Base-by-base conservation (phyloP, 371 early-diverging fungal genomes). In the Zopfochytrium polystomum region DNA sequence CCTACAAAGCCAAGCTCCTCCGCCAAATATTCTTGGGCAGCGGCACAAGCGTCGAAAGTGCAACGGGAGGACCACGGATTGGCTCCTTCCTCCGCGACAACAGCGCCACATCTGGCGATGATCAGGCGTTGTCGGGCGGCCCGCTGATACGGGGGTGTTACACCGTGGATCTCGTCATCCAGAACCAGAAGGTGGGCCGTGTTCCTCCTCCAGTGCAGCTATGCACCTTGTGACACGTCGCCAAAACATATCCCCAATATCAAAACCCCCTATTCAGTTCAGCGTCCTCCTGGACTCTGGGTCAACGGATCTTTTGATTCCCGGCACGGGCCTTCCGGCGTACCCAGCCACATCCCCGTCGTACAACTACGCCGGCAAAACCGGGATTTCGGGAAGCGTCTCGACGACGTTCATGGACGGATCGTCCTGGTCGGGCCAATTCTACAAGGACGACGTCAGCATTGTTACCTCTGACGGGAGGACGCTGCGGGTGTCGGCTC, bases 101-200 rank as follows among this genome's bases (percentile, higher is more conserved):
- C n/a, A n/a, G n/a, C n/a, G n/a, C n/a, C n/a, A n/a, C n/a, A n/a
- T n/a, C n/a, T n/a, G n/a, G n/a, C n/a, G n/a, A n/a, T n/a, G n/a
- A n/a, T n/a, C n/a, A n/a, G n/a, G n/a, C n/a, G n/a, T n/a, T 65
- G 33, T 13, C 48, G 4, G 65, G 65, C 0, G 65, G 65, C 0
- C 58, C 65, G 18, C 43, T 65, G 11, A 32, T 59, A 9, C 55
- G 55, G 20, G 66, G 66, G 13, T 66, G 66, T 44, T 66, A 42
- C 33, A 60, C 50, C 46, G 42, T 60, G 4, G 33, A 48, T n/a
- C 35, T 66, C 18, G 20, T 3, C 20, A 45, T 61, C 31, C 27
- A 55, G 6, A 53, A 53, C 7, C 20, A 18, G 4, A 22, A 23
- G 48, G 58, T 58, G 32, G 0, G 18, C 13, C n/a, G 52, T 13